Percentiles rank a stretch among this genome's conserved stretches.
phyloP scores from a whole-genome alignment of 805 yeast genomes.

The Yamadazyma laniorum region DNA sequence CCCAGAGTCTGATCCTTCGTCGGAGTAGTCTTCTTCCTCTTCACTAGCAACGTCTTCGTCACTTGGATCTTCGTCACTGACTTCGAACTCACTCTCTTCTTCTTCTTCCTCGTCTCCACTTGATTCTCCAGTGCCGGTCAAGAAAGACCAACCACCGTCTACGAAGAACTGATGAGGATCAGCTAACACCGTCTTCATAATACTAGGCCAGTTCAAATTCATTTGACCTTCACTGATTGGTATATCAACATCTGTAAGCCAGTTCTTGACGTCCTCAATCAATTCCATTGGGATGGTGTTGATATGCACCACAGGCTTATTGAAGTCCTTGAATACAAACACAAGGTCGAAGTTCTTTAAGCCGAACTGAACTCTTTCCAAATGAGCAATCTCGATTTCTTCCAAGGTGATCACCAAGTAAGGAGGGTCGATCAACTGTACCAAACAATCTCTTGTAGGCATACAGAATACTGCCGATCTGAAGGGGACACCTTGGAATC shows the following conservation, averaged over 20 bases:
- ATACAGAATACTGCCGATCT: constrained; percentile 91
- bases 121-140: constrained; percentile 78
- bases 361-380: constrained; percentile 97
- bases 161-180: constrained; percentile 92
- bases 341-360: constrained; percentile 94
- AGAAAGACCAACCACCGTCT: constrained; percentile 96
- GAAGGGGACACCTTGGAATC: constrained; percentile 96
- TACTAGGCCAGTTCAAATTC: constrained; percentile 92
- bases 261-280: constrained; percentile 87
- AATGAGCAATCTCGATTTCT: constrained; percentile 90
- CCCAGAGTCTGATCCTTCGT: constrained; percentile 30
- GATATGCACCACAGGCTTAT: constrained; percentile 82
- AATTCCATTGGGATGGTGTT: constrained; percentile 93
- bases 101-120: constrained; percentile 67
- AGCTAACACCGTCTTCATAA: constrained; percentile 88
- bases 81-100: constrained; percentile 71
- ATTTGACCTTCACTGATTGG: constrained; percentile 93
- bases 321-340: constrained; percentile 91
- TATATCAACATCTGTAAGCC: constrained; percentile 97
- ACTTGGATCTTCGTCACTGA: constrained; percentile 56
- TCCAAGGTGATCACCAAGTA: constrained; percentile 86
- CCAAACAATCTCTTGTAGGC: constrained; percentile 96
- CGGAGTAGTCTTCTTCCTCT: constrained; percentile 41
- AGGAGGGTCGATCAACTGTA: constrained; percentile 93
- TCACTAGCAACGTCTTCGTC: constrained; percentile 63